Evolutionary conservation across 1,139 yeast genomes (phyloP), one percentile per base, ranked within the genome.

Genomic region (Kluyveromyces marxianus): DNA sequence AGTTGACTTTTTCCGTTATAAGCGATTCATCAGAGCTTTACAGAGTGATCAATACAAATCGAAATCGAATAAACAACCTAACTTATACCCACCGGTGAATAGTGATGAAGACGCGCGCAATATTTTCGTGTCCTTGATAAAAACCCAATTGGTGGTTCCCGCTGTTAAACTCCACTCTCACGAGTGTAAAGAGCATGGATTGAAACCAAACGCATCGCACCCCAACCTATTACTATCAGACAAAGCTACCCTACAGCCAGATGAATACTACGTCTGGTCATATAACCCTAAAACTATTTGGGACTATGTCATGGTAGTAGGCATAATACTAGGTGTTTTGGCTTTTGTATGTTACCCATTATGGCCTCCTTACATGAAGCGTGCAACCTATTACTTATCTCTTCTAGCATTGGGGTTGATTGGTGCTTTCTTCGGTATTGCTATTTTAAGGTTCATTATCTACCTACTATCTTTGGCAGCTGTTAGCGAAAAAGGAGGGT

Each of bases 341-440:
- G 76, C 87, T 2, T 69, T 89, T 39, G 87, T 92, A 34, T 74
- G 92, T 60, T 94, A 88, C 80, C 99, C 98, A 52, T 75, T 92
- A 58, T 92, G 99, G 99, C 99, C 99, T 25, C 63, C 73, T 42
- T 78, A 81, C 66, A 81, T 92, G 94, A 83, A 95, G 64, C 75
- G 76, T 46, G 95, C 95, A 35, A 96, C 88, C 35, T 92, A 96
- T 86, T 92, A 88, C 65, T 64, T 88, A 48, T 86, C 96, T 32
- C 78, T 90, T 76, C 84, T 77, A 3, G 68, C 83, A 47, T 69
- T 94, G 54, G 92, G 87, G 0, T 67, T 92, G 44, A 73, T 94
- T 46, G 92, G 80, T 6, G 69, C 79, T 44, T 83, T 92, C 67
- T 85, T 92, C 56, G 84, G 69, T 27, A 68, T 86, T 55, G 96